Base-by-base conservation (phyloP, 495 filamentous ascomycete species). In the Halenospora varia region DNA sequence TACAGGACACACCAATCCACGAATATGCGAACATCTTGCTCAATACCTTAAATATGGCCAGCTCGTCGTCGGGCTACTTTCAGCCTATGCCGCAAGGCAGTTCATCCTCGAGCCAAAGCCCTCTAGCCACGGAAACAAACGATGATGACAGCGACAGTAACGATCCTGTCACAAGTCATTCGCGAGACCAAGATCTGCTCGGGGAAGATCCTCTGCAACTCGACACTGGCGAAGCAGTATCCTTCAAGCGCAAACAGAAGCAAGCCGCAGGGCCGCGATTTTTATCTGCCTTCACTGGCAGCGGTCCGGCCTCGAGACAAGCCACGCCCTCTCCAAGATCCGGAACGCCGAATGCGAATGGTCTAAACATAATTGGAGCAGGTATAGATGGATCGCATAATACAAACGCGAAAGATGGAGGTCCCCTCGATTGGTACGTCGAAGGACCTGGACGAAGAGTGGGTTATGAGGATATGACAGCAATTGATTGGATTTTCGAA, bases 401-500 rank as follows among this genome's bases (percentile, higher is more conserved):
- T 49, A 22, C 48, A 8, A 45, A 25, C 23, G 24, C 75, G 20
- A 92, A 92, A 68, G 88, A 92, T 65, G 84, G 79, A 22, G 74
- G 70, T 15, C 77, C 82, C 18, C 65, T 88, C 20, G 90, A 96
- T 69, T 97, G 93, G 94, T 89, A 94, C 70, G 82, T 88, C 41
- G 92, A 97, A 71, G 91, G 90, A 3, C 92, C 90, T 3, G 94
- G 94, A 1, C 81, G 92, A 49, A 84, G 94, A 64, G 92, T 97
- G 23, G 92, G 88, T 50, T 98, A 98, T 71, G 94, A 96, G 63
- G 89, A 98, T 74, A 79, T 97, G 66, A 97, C 95, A 13, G 94
- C 95, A 13, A 98, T 98, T 70, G 94, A 98, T 74, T 98, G 94
- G 94, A 97, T 97, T 63, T 97, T 96, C 67, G 94, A 98, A 71